Conservation (phyloP, 495 filamentous ascomycete species). For the Emericellopsis terricola region DNA sequence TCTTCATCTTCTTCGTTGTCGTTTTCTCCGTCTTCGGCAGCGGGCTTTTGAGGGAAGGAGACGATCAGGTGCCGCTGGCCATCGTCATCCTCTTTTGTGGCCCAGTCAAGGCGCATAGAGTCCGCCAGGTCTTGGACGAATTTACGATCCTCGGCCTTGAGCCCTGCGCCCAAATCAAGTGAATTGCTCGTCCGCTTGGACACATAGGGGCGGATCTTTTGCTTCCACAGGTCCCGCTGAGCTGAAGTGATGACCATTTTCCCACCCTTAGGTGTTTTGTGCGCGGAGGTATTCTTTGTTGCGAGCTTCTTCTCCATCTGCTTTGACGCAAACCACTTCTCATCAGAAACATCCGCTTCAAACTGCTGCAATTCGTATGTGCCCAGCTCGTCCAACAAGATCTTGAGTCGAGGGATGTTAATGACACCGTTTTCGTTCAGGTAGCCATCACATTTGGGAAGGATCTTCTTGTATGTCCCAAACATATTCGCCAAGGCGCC, state of each 20-base stretch:
- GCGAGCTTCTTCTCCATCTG: conserved; percentile 35
- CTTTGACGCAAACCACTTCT: conserved; percentile 82
- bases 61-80: conserved; percentile 68
- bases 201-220: conserved; percentile 61
- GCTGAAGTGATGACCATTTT: conserved; percentile 58
- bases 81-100: conserved; percentile 57
- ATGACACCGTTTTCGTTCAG: conserved; percentile 92
- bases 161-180: conserved; percentile 53
- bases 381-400: conserved; percentile 63
- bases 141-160: conserved; percentile 75
- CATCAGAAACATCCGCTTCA: conserved; percentile 74
- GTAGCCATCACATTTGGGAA: conserved; percentile 81
- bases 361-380: conserved; percentile 83
- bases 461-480: conserved; percentile 78
- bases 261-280: conserved; percentile 26
- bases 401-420: conserved; percentile 58
- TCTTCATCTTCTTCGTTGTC: conserved; percentile 35
- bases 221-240: conserved; percentile 67
- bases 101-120: conserved; percentile 64
- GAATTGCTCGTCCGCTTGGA: conserved; percentile 32
- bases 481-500: conserved; percentile 94
- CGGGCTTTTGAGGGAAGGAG: conserved; percentile 40
- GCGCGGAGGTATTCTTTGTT: conserved; percentile 16
- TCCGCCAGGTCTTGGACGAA: conserved; percentile 83
- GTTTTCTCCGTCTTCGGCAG: conserved; percentile 27